Evolutionary conservation across 768 basidiomycete genomes (phyloP).

Genomic region (Termitomyces sp.): DNA sequence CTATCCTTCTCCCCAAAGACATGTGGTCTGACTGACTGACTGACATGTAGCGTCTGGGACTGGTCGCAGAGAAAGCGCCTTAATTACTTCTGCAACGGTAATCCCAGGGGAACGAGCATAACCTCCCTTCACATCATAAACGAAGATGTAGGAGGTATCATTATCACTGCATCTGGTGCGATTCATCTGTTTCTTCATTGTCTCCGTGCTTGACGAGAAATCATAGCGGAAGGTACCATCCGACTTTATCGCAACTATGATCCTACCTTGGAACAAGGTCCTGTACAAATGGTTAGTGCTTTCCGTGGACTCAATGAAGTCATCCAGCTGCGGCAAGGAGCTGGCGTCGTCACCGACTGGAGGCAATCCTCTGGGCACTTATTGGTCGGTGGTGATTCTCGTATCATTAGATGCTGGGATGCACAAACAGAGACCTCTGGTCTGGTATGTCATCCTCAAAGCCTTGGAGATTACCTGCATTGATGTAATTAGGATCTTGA

Average conservation of each 20-base stretch:
- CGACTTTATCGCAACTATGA: conserved; percentile 94
- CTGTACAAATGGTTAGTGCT: conserved; percentile 88
- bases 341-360: conserved; percentile 90
- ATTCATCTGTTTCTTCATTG: conserved; percentile 3
- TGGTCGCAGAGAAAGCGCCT: conserved; percentile 80
- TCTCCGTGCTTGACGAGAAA: not conserved
- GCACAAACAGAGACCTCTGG: conserved; percentile 81
- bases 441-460: conserved; percentile 40
- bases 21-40: conserved; percentile 5
- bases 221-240: conserved; percentile 82
- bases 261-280: conserved; percentile 57
- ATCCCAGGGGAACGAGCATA: conserved; percentile 73
- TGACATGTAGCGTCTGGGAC: conserved; percentile 75
- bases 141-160: conserved; percentile 88
- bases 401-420: conserved; percentile 90
- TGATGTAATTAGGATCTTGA: conserved; percentile 62
- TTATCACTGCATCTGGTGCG: conserved; percentile 82
- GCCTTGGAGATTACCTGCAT: conserved; percentile 1
- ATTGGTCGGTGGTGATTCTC: conserved; percentile 88
- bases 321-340: conserved; percentile 66
- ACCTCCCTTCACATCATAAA: conserved; percentile 92
- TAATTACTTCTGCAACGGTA: conserved; percentile 85
- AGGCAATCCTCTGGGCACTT: conserved; percentile 82
- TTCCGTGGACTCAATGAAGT: conserved; percentile 86
- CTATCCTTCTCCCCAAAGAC: not conserved